Conservation (phyloP, 306 rosid genomes). For the Trifolium fragiferum region DNA sequence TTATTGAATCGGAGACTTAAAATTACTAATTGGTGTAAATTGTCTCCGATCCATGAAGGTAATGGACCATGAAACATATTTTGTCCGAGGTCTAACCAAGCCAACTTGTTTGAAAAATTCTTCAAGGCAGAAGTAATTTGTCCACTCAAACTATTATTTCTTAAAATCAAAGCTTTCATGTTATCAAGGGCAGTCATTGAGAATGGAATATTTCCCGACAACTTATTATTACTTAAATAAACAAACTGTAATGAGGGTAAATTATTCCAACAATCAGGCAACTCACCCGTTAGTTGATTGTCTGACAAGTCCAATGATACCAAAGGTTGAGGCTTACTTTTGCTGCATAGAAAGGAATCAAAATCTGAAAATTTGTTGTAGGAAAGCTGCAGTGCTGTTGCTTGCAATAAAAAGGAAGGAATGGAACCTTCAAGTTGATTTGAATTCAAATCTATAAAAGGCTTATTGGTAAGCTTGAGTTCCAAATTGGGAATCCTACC, state of each 20-base stretch:
- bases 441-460: too few relatives aligned
- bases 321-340: too few relatives aligned
- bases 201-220: background rate
- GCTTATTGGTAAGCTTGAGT: too few relatives aligned
- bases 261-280: background rate
- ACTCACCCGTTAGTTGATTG: background rate
- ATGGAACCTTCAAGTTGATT: too few relatives aligned
- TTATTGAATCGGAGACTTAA: background rate
- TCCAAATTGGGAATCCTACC: too few relatives aligned
- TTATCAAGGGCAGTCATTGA: background rate
- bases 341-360: too few relatives aligned
- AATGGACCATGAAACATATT: constrained; percentile 26
- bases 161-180: background rate
- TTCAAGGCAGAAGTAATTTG: constrained; percentile 8
- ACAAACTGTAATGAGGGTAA: background rate
- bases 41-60: constrained; percentile 23
- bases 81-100: background rate
- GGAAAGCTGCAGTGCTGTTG: too few relatives aligned
- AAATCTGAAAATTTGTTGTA: too few relatives aligned
- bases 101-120: constrained; percentile 14
- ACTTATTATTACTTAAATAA: constrained; percentile 16
- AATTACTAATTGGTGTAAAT: background rate
- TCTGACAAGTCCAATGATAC: background rate
- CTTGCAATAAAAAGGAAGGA: too few relatives aligned
- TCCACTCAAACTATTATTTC: background rate